Evolutionary conservation across 257 asterid genomes (phyloP), one percentile per base, ranked within the genome.

Genomic region (Thymus mandschuricus): DNA sequence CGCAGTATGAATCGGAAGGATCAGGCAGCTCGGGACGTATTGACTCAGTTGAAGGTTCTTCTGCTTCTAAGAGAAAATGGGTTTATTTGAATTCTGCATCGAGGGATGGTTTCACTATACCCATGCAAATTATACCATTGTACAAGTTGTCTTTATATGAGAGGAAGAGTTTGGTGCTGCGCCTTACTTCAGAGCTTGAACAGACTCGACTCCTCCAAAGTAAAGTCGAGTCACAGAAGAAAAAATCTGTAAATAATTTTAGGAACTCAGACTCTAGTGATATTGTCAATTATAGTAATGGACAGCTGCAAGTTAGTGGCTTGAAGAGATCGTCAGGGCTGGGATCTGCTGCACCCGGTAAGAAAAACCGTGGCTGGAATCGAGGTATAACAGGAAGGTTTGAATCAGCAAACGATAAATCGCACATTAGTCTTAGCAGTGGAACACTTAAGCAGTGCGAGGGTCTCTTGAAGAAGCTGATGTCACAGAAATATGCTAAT

Each of bases 171-270:
- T 78, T 93, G 80, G 79, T 75, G 35, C 78, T 75, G 60, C 87
- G 87, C 30, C 70, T 93, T 74, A 84, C 82, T 79, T 74, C 91
- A 34, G 98, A 93, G 86, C 96, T 91, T 41, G 94, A 86, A 65
- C 84, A 77, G 80, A 87, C 76, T 82, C 84, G 82, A 58, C 60
- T 70, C 45, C 73, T 89, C 41, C 91, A 80, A 78, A 89, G 64
- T 76, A 85, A 85, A 78, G 54, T 83, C 56, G 89, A 82, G 57
- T 75, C 66, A 5, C 81, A 68, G 50, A 84, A 81, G 81, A 69
- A 78, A 57, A 78, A 48, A 68, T 29, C 69, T 52, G 73, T 73
- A 30, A 89, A 79, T 81, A 81, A 80, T 70, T 45, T 78, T 57
- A 46, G 82, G 6, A 78, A 77, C 74, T 78, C 92, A 50, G 83